Evolutionary conservation across 1,284 basidiomycete genomes (phyloP).

Genomic region (Earliella scabrosa): DNA sequence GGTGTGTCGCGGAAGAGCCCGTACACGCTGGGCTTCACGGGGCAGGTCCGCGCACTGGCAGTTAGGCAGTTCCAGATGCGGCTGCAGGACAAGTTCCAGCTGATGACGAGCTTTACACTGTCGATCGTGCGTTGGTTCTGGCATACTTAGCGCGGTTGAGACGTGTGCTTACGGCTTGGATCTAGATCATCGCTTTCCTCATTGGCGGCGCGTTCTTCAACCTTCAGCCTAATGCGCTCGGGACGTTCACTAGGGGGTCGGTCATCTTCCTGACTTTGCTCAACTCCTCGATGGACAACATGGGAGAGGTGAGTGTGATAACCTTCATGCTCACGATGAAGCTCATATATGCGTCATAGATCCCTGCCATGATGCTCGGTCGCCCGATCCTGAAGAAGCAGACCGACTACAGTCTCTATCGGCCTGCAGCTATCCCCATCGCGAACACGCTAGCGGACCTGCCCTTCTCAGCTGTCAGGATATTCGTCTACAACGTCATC

Average conservation of each 20-base stretch:
- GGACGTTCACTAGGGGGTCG: conserved; percentile 88
- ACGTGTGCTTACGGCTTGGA: conserved; percentile 14
- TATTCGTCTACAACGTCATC: conserved; percentile 70
- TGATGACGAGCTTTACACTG: conserved; percentile 72
- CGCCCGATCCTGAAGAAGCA: conserved; percentile 64
- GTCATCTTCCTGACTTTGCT: conserved; percentile 80
- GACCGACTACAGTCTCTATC: conserved; percentile 81
- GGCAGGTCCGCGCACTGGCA: conserved; percentile 76
- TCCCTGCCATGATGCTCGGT: conserved; percentile 76
- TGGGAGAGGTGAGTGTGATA: conserved; percentile 66
- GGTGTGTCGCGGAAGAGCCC: conserved; percentile 86
- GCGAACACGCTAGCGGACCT: conserved; percentile 80
- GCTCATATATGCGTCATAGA: conserved; percentile 29
- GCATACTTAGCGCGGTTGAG: not conserved
- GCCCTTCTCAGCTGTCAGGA: conserved; percentile 69
- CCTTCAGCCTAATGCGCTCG: conserved; percentile 72
- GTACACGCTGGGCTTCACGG: conserved; percentile 82
- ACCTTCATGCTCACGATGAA: too few species aligned
- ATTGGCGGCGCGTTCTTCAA: conserved; percentile 80
- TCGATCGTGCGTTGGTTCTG: conserved; percentile 45
- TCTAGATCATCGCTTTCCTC: conserved; percentile 66
- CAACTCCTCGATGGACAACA: conserved; percentile 78
- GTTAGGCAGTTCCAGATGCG: conserved; percentile 79
- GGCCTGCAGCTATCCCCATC: conserved; percentile 73
- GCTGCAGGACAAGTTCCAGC: conserved; percentile 83